Base-by-base conservation (phyloP, 768 basidiomycete genomes). In the Phlebiopsis gigantea region DNA sequence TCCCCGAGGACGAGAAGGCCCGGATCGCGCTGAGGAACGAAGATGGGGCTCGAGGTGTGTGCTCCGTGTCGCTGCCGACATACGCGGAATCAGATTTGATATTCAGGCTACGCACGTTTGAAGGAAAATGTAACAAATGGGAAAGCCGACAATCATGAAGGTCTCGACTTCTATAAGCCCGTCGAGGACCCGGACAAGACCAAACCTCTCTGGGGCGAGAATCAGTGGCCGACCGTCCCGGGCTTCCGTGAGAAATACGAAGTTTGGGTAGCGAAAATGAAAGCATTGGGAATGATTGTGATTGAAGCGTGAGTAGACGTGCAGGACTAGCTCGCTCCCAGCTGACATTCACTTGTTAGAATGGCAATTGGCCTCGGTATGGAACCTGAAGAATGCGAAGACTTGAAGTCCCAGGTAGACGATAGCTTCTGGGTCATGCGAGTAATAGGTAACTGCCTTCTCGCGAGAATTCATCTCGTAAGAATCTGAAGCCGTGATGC, bases 371-470 rank as follows among this genome's bases (percentile, higher is more conserved):
- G 93, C 6, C 73, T 96, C 5, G 88, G 88, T 9, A 80, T 93
- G 83, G 79, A 77, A 4, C 55, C 68, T 0, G 78, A 81, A 1
- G 93, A 94, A 65, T 90, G 88, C 86, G 58, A 73, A 12, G 79
- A 80, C 0, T 74, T 96, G 46, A 79, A 80, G n/a, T 66, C 68
- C 24, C 79, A 87, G 67, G 85, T 95, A 0, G 82, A 91, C 57
- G 84, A 95, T 61, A 86, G 85, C 61, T 97, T 96, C 65, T 96
- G 94, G 94, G 81, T 85, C 5, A 84, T 93, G 87, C 80, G 93
- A 4, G 75, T 87, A 4, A 90, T 96, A 55, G 92, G 89, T 87
- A 46, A 6, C 19, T 66, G 56, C 15, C 24, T 41, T 7, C 12
- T 31, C 48, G 46, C 22, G 41, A 51, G 29, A 31, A 25, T 21